These are phyloP conservation scores for Mortierella sp. DNA, from an alignment of 371 early-diverging fungal species.

Conservation along the genomic window DNA sequence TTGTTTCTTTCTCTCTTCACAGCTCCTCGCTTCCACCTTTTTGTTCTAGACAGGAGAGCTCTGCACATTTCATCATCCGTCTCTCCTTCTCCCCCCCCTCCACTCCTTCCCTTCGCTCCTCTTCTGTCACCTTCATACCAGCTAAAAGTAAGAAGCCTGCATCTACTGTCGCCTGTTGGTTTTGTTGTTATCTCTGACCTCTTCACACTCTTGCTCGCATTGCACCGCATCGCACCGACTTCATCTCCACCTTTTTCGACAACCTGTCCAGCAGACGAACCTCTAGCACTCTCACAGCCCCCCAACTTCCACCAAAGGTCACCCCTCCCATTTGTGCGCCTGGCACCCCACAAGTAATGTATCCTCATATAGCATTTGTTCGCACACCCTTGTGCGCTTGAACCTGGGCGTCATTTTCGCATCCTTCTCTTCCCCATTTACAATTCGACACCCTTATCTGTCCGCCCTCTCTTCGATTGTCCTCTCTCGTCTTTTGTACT, in stretches of 20 bases:
- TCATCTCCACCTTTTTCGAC: too few species aligned
- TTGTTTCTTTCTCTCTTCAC: constrained; percentile 13
- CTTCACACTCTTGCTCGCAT: too few species aligned
- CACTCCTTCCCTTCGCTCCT: neutral
- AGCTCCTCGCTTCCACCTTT: constrained; percentile 7
- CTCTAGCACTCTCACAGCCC: too few species aligned
- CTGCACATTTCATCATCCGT: neutral
- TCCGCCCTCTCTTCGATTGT: neutral
- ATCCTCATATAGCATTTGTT: too few species aligned
- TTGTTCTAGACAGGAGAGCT: constrained; percentile 6
- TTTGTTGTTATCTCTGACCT: neutral
- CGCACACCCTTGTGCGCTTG: too few species aligned
- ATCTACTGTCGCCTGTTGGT: neutral
- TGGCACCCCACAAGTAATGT: too few species aligned
- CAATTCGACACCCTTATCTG: neutral
- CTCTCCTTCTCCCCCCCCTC: neutral
- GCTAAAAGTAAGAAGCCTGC: neutral
- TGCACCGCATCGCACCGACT: too few species aligned
- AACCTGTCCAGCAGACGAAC: too few species aligned
- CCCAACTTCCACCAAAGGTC: neutral
- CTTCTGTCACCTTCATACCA: constrained; percentile 5
- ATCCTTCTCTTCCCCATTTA: neutral
- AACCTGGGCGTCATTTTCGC: neutral
- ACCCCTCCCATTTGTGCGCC: neutral
- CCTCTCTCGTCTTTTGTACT: neutral